Conservation (phyloP, 2,329 filamentous ascomycete species). For the Alternaria angustiovoidea region DNA sequence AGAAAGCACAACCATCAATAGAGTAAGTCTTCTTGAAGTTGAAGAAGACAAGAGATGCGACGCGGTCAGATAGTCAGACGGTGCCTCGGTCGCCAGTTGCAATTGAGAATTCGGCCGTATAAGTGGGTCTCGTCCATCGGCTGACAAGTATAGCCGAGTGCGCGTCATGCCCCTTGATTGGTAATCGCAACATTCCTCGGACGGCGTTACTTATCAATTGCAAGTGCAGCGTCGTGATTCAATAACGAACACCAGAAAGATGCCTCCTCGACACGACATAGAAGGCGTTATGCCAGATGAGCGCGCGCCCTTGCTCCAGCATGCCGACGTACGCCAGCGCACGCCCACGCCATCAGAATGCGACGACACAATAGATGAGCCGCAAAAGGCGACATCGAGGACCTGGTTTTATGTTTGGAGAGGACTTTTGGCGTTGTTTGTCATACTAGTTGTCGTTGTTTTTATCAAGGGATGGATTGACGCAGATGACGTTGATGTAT, state of each 20-base stretch:
- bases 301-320: constrained; percentile 32
- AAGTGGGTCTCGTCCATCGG: not conserved
- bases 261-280: constrained; percentile 22
- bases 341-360: constrained; percentile 7
- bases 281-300: constrained; percentile 24
- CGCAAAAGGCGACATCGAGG: constrained; percentile 20
- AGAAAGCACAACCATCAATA: not conserved
- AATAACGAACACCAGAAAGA: not conserved
- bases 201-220: not conserved
- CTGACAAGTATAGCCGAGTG: constrained; percentile 1
- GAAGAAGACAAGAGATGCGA: not conserved
- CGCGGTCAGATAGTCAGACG: not conserved
- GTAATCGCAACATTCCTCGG: constrained; percentile 6
- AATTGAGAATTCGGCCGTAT: not conserved
- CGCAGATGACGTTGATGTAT: constrained; percentile 37
- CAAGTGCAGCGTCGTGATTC: not conserved
- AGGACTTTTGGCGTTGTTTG: constrained; percentile 20
- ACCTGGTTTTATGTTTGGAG: constrained; percentile 32
- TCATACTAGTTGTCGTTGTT: constrained; percentile 22
- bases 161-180: constrained; percentile 12
- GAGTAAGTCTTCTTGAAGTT: not conserved
- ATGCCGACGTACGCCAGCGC: constrained; percentile 10
- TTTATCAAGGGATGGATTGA: constrained; percentile 42
- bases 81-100: not conserved
- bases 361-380: constrained; percentile 16